Base-by-base conservation (phyloP, 345 rosid genomes). In the Triadica sebifera region DNA sequence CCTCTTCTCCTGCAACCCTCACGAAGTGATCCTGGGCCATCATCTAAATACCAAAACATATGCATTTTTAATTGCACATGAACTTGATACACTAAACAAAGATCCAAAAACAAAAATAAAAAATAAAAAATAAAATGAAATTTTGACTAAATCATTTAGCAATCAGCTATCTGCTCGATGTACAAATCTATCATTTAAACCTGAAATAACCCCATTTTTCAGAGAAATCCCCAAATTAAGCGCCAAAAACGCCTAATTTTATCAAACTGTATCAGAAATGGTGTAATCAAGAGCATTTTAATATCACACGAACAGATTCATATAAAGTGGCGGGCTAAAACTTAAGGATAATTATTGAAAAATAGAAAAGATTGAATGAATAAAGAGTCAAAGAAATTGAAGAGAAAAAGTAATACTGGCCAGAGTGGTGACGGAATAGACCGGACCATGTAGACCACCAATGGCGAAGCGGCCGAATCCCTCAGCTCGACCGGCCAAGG, bases 21-120 rank as follows among this genome's bases (percentile, higher is more conserved):
- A 25, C 97, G 85, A 59, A 93, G 82, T 4, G 98, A 89, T 80
- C 98, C 97, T 5, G 96, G 94, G 50, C 94, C 99, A 62, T 91
- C 97, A 74, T 93, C 99, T 95, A 69, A 20, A 67, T 3, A 15
- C 57, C 39, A 47, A 47, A 62, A 67, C 41, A 67, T 6, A 25
- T 25, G 57, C 45, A 67, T 17, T 25, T 15, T 19, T 8, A 2
- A 49, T 67, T 51, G 50, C 34, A 67, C 3, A 25, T 15, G 71
- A 29, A 49, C 43, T 2, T 9, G 67, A 64, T 64, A 20, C 47
- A 64, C 24, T 17, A 25, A 25, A 49, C 6, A 15, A 67, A 64
- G 19, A 37, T 43, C 66, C 68, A 64, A 43, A 34, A 61, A 37
- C n/a, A n/a, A n/a, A n/a, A n/a, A n/a, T n/a, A n/a, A n/a, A n/a